Evolutionary conservation across 805 yeast genomes (phyloP).

Genomic region (Sugiyamaella valdiviana): DNA sequence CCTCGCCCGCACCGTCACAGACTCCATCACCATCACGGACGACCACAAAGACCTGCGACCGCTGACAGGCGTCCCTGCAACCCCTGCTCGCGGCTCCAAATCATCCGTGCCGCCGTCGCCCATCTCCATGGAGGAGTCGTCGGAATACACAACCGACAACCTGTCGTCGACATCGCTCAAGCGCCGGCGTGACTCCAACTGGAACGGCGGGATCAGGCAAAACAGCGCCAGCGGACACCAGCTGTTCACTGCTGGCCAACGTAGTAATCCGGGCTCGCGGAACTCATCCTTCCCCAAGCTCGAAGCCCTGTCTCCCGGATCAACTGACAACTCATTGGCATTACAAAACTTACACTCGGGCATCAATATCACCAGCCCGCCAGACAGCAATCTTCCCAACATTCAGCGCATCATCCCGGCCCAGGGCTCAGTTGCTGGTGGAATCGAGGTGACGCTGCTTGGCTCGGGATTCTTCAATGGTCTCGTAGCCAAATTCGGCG

Average conservation of each 20-base stretch:
- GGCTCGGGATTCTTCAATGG: slow-evolving; percentile 86
- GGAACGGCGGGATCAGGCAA: slow-evolving; percentile 10
- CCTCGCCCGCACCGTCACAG: slow-evolving; percentile 68
- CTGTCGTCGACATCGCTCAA: slow-evolving; percentile 17
- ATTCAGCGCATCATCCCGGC: slow-evolving; percentile 90
- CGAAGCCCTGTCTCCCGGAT: slow-evolving; percentile 8
- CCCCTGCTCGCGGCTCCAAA: background rate
- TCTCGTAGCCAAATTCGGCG: slow-evolving; percentile 78
- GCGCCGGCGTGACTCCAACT: slow-evolving; percentile 20
- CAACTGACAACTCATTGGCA: slow-evolving; percentile 7
- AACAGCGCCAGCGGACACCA: background rate
- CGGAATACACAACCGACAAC: slow-evolving; percentile 13
- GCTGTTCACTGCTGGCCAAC: slow-evolving; percentile 1
- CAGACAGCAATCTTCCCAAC: slow-evolving; percentile 37
- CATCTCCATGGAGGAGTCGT: slow-evolving; percentile 33
- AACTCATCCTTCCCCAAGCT: slow-evolving; percentile 2
- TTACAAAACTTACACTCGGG: background rate
- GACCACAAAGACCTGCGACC: slow-evolving; percentile 56
- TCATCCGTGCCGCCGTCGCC: slow-evolving; percentile 24
- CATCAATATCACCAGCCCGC: background rate
- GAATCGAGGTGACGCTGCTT: slow-evolving; percentile 85
- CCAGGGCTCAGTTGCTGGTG: slow-evolving; percentile 94
- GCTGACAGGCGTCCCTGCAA: background rate
- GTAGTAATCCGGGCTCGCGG: slow-evolving; percentile 1
- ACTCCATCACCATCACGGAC: slow-evolving; percentile 85